Base-by-base conservation (phyloP, 495 filamentous ascomycete genomes). In the Neurospora hispaniola region DNA sequence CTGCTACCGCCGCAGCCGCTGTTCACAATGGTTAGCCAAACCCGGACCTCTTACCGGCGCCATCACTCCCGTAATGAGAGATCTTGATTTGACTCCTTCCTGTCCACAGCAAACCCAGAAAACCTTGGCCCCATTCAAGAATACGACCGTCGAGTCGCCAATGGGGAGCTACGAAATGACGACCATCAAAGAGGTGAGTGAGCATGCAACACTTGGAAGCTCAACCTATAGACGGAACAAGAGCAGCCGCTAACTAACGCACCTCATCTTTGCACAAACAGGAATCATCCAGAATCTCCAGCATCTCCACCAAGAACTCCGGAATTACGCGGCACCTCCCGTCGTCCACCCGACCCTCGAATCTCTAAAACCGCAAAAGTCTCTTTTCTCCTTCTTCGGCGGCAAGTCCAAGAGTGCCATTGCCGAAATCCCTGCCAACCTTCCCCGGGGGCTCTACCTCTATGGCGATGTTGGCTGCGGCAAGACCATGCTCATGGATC, bases 401-500 rank as follows among this genome's bases (percentile, higher is more conserved):
- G 79, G 85, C 38, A 79, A 84, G 42, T 70, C 70, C 18, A 76
- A 76, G 71, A 54, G 73, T 8, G 68, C 74, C 2, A 80, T 82
- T 16, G 81, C 84, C n/a, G 80, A 83, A 18, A 89, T 97, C 39
- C 90, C 94, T 27, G 79, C 86, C 70, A 86, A 91, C 75, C 85
- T 97, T 9, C 96, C 96, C 0, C 91, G 93, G 76, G 96, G 96
- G 0, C 80, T 98, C 44, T 98, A 98, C 78, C 91, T 99, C 84
- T 98, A 92, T 78, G 96, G 96, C 23, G 96, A 98, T 80, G 96
- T 99, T 11, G 96, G 96, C 31, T 95, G 93, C 78, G 96, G 96
- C 62, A 99, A 99, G 86, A 98, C 96, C 1, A 99, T 99, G 96
- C 84, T 99, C 75, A 98, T 99, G 96, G 96, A 99, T 78, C 85